phyloP scores from a whole-genome alignment of 257 asterid species.

The Lithospermum erythrorhizon region DNA sequence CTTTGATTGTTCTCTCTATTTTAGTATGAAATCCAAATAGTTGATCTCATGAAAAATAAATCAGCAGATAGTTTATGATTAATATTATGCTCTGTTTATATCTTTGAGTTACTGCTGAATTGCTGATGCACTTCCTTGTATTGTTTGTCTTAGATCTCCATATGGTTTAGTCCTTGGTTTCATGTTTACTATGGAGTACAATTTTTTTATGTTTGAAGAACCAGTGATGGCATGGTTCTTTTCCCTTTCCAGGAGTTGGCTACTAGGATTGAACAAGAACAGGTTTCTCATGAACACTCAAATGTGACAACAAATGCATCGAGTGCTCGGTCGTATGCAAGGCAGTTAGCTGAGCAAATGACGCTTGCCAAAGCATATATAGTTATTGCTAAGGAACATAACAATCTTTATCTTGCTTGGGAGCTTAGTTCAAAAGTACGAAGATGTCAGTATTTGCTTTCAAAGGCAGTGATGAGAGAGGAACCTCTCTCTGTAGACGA shows the following conservation, averaged over 20 bases:
- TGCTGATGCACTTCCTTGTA: too few species aligned
- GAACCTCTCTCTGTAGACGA: slow-evolving; percentile 61
- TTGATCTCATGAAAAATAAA: too few species aligned
- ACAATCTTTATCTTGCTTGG: slow-evolving; percentile 82
- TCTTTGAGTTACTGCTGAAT: too few species aligned
- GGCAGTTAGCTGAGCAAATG: slow-evolving; percentile 81
- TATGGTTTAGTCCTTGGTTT: too few species aligned
- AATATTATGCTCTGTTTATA: too few species aligned
- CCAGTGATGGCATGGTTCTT: neutral
- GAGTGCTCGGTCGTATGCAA: slow-evolving; percentile 60
- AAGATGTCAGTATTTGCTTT: slow-evolving; percentile 64
- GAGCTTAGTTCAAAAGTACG: slow-evolving; percentile 68
- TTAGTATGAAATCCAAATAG: too few species aligned
- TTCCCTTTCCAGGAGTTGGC: neutral
- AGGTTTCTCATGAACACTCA: slow-evolving; percentile 26
- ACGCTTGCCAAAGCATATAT: slow-evolving; percentile 85
- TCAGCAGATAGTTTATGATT: too few species aligned
- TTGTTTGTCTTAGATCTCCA: too few species aligned
- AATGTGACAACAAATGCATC: slow-evolving; percentile 51
- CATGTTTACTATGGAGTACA: neutral
- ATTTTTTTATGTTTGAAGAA: neutral
- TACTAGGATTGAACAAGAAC: slow-evolving; percentile 25
- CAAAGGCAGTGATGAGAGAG: slow-evolving; percentile 72
- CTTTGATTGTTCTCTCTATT: too few species aligned
- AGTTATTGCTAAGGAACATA: slow-evolving; percentile 72